phyloP scores from a whole-genome alignment of 345 rosid species.

The Gossypium longicalyx region DNA sequence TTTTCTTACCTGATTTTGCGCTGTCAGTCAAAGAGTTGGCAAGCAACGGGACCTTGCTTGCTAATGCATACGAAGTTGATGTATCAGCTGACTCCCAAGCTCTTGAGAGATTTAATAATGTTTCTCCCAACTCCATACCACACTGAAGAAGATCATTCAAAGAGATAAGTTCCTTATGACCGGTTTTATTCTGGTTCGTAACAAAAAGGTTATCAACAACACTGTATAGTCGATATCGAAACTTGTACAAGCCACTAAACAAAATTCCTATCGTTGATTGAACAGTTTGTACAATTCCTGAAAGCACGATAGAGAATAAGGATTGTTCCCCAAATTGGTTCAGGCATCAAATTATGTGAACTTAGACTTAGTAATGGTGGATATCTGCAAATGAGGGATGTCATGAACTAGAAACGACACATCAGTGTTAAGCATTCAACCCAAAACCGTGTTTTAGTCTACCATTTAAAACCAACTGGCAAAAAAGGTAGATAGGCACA shows the following conservation, averaged over 20 bases:
- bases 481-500: no score
- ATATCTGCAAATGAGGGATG: neutral
- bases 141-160: conserved; percentile 45
- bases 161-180: conserved; percentile 6
- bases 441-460: neutral
- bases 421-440: neutral
- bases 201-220: neutral
- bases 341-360: neutral
- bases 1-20: conserved; percentile 65
- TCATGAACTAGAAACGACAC: neutral
- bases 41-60: conserved; percentile 50
- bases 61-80: conserved; percentile 56
- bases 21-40: conserved; percentile 45
- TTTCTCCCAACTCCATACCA: conserved; percentile 75
- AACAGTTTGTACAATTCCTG: neutral
- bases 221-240: neutral
- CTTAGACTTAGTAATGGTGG: neutral
- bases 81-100: conserved; percentile 85
- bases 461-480: neutral
- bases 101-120: conserved; percentile 60
- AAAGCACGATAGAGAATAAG: neutral
- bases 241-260: neutral
- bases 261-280: neutral
- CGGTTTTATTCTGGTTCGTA: neutral
- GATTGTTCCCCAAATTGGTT: neutral